Conservation (phyloP, 768 basidiomycete genomes). For the Lactarius tabidus region DNA sequence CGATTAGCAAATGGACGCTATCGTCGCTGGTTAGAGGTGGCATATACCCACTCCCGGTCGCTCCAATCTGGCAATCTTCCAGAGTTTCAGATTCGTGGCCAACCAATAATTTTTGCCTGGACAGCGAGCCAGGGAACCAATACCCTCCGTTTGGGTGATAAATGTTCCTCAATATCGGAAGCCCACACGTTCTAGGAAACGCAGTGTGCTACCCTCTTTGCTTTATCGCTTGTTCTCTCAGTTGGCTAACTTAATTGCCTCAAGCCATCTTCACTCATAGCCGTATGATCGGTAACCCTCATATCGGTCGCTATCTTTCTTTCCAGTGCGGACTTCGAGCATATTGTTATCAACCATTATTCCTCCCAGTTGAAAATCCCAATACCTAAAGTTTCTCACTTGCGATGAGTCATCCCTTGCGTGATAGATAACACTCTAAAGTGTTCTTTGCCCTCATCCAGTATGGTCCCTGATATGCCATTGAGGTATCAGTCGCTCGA, state of each 20-base stretch:
- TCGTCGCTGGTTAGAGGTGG: slow-evolving; percentile 20
- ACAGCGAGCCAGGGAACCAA: not conserved
- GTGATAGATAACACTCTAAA: not conserved
- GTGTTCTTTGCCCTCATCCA: not conserved
- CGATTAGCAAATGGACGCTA: slow-evolving; percentile 34
- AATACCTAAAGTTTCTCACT: not conserved
- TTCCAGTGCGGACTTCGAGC: no score
- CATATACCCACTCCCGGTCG: slow-evolving; percentile 43
- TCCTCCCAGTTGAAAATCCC: not conserved
- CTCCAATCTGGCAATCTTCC: slow-evolving; percentile 41
- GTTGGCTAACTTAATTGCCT: not conserved
- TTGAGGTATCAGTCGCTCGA: not conserved
- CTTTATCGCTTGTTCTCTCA: not conserved
- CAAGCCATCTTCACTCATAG: no score
- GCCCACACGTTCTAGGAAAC: not conserved
- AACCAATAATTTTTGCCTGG: not conserved
- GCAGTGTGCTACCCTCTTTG: not conserved
- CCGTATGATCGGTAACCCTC: not conserved
- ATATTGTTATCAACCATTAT: not conserved
- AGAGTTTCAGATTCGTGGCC: not conserved
- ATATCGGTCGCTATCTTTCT: not conserved
- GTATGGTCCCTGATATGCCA: not conserved
- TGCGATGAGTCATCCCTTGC: not conserved
- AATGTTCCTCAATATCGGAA: not conserved
- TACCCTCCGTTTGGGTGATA: not conserved